Evolutionary conservation across 1,284 basidiomycete species (phyloP).

Genomic region (Paramarasmius palmivorus): DNA sequence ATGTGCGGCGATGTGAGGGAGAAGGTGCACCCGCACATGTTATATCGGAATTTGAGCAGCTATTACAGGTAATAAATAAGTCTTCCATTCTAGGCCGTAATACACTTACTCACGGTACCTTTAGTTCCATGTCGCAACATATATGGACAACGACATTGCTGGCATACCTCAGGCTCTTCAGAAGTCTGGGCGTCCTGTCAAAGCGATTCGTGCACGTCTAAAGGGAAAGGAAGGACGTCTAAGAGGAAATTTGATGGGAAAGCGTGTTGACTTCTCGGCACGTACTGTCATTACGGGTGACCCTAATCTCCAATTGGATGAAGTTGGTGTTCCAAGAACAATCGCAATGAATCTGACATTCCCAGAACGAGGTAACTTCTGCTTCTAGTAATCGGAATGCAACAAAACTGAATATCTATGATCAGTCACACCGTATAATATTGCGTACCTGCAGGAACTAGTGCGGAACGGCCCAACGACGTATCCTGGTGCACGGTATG

Average conservation of each 20-base stretch:
- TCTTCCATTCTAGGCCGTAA: slow-evolving; percentile 1
- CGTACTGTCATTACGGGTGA: slow-evolving; percentile 99
- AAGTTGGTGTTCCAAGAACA: slow-evolving; percentile 96
- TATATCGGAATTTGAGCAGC: slow-evolving; percentile 94
- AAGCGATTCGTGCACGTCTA: slow-evolving; percentile 96
- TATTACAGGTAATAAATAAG: slow-evolving; percentile 71
- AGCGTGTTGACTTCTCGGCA: slow-evolving; percentile 99
- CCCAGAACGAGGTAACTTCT: slow-evolving; percentile 85
- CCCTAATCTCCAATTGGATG: slow-evolving; percentile 94
- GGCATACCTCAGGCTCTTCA: slow-evolving; percentile 97
- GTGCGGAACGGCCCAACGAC: slow-evolving; percentile 96
- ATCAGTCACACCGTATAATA: slow-evolving; percentile 96
- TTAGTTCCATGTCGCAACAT: slow-evolving; percentile 97
- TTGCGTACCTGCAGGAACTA: slow-evolving; percentile 90
- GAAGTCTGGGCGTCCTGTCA: slow-evolving; percentile 97
- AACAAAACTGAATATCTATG: slow-evolving; percentile 1
- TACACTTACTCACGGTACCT: slow-evolving; percentile 7
- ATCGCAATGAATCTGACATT: slow-evolving; percentile 99
- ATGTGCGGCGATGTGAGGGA: slow-evolving; percentile 90
- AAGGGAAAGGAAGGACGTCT: slow-evolving; percentile 99
- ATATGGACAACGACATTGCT: slow-evolving; percentile 99
- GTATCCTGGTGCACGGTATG: slow-evolving; percentile 97
- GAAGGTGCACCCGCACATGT: slow-evolving; percentile 98
- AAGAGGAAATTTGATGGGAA: slow-evolving; percentile 98
- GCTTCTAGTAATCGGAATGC: not conserved